Percentiles rank a stretch among this genome's conserved stretches.
Evolutionary conservation across 768 basidiomycete species (phyloP).

Genomic region (Filobasidium wieringae): DNA sequence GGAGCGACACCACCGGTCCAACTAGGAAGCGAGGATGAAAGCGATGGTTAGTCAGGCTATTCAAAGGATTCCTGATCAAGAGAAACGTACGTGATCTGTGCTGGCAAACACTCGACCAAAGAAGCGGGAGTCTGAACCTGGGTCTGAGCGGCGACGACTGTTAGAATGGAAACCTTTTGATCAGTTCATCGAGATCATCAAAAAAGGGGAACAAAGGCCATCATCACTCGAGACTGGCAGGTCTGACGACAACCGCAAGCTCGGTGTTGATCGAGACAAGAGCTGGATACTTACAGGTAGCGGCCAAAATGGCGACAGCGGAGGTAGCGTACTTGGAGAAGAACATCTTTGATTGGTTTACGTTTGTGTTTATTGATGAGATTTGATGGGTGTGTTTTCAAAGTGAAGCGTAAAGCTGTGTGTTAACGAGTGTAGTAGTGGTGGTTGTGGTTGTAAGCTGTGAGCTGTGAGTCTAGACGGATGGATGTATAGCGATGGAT

Average conservation of each 20-base stretch:
- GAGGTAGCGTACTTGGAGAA: constrained; percentile 7
- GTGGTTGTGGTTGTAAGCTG: neutral
- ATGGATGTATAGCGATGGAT: neutral
- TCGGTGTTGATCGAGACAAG: neutral
- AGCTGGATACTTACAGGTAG: neutral
- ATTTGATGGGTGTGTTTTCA: neutral
- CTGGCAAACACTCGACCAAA: constrained; percentile 20
- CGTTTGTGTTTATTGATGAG: neutral
- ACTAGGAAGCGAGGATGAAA: constrained; percentile 17
- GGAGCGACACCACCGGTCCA: constrained; percentile 29
- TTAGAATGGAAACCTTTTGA: neutral
- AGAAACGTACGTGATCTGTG: neutral
- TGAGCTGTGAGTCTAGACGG: neutral
- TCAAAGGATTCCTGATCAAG: constrained; percentile 1
- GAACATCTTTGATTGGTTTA: neutral
- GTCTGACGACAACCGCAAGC: neutral
- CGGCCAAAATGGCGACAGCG: constrained; percentile 8
- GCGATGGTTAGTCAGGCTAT: constrained; percentile 17
- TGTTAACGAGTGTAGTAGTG: neutral
- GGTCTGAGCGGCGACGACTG: constrained; percentile 23
- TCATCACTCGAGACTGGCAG: neutral
- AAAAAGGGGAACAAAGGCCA: neutral
- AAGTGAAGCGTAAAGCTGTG: too few relatives aligned
- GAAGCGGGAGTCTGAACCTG: constrained; percentile 34
- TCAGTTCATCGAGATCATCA: neutral